Evolutionary conservation across 257 asterid genomes (phyloP).

Genomic region (Asclepias syriaca): DNA sequence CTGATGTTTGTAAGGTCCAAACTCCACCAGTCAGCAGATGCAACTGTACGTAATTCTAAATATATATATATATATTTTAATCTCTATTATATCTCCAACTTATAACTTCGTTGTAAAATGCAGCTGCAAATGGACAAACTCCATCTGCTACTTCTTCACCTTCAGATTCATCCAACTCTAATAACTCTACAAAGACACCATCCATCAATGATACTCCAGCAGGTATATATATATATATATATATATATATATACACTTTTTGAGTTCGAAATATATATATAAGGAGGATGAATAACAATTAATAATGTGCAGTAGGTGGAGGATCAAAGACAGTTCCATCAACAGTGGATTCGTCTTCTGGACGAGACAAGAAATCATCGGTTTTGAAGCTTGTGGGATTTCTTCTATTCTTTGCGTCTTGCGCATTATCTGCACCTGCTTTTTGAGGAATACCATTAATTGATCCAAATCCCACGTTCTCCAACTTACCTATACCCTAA

Average conservation of each 20-base stretch:
- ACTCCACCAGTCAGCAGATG: conserved; percentile 45
- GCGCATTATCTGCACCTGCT: conserved; percentile 14
- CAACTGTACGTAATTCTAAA: conserved; percentile 23
- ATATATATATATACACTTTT: no score
- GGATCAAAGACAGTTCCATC: conserved; percentile 47
- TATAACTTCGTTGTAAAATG: not conserved
- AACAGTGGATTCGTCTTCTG: conserved; percentile 27
- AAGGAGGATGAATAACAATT: not conserved
- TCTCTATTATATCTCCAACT: no score
- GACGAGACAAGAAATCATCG: conserved; percentile 21
- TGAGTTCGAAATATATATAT: no score
- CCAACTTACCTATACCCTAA: not conserved
- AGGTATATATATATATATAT: conserved; percentile 1
- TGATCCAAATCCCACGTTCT: not conserved
- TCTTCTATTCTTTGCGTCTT: conserved; percentile 27
- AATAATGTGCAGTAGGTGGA: conserved; percentile 8
- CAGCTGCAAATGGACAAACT: conserved; percentile 29
- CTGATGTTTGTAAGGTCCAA: conserved; percentile 39
- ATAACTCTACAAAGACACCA: conserved; percentile 16
- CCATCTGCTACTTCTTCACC: conserved; percentile 14
- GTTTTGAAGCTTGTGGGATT: conserved; percentile 12
- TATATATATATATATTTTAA: no score
- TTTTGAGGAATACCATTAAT: conserved; percentile 19
- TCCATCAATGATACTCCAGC: conserved; percentile 15
- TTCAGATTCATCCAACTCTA: conserved; percentile 20